These are phyloP conservation scores for Stenocarpella maydis DNA, from an alignment of 2,329 filamentous ascomycete species.

Conservation along the genomic window DNA sequence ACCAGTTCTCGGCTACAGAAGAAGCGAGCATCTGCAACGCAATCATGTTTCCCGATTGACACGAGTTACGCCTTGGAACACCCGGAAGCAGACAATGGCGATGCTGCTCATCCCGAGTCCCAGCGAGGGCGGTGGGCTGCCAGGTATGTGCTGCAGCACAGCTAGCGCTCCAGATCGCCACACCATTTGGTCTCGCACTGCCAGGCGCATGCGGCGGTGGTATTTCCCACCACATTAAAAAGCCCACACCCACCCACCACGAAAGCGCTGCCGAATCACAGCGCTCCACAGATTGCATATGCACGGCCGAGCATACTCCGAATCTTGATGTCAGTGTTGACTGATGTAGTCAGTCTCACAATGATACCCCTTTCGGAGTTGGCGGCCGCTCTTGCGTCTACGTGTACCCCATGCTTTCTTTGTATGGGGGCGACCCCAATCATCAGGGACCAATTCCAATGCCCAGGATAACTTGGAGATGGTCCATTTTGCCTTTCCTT, in stretches of 20 bases:
- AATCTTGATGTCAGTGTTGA: constrained; percentile 23
- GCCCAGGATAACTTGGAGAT: neutral
- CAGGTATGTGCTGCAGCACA: no score
- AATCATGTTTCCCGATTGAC: constrained; percentile 16
- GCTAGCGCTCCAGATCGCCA: no score
- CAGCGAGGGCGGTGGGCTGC: neutral
- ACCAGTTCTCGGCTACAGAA: neutral
- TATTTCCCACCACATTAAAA: constrained; percentile 16
- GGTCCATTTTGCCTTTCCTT: neutral
- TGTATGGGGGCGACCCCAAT: neutral
- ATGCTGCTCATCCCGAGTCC: constrained; percentile 1
- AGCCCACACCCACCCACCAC: neutral
- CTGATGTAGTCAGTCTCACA: constrained; percentile 7
- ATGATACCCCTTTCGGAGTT: neutral
- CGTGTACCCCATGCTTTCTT: neutral
- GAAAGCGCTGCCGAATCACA: constrained; percentile 18
- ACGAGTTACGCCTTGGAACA: neutral
- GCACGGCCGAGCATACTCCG: constrained; percentile 24
- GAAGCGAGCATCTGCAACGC: constrained; percentile 4
- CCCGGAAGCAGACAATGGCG: neutral
- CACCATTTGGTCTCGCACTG: no score
- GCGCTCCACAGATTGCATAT: constrained; percentile 9
- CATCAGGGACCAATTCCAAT: constrained; percentile 22
- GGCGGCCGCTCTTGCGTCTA: constrained; percentile 15
- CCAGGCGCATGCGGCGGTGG: neutral